Evolutionary conservation across 2,329 filamentous ascomycete genomes (phyloP).

Genomic region (Escovopsis sp.): DNA sequence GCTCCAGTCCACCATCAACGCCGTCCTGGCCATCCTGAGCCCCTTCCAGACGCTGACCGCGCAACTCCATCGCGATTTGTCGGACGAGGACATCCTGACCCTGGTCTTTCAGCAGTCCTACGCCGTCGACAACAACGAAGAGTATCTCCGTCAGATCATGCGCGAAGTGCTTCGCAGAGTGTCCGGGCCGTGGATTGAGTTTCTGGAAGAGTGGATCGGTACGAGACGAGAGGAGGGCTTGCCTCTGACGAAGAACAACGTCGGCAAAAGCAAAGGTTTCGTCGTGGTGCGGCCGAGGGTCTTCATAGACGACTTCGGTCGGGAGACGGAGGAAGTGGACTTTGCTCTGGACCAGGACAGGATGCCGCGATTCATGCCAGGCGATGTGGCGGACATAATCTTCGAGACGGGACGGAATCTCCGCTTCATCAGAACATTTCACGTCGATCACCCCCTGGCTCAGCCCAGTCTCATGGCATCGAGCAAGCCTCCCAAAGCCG

Average conservation of each 20-base stretch:
- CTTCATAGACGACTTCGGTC: slow-evolving; percentile 43
- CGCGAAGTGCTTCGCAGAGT: slow-evolving; percentile 51
- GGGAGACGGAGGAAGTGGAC: slow-evolving; percentile 41
- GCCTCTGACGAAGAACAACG: slow-evolving; percentile 32
- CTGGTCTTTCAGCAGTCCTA: slow-evolving; percentile 47
- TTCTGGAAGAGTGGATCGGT: slow-evolving; percentile 62
- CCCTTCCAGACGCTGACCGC: slow-evolving; percentile 37
- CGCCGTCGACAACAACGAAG: slow-evolving; percentile 47
- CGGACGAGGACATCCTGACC: slow-evolving; percentile 49
- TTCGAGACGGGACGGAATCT: slow-evolving; percentile 70
- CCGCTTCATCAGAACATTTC: slow-evolving; percentile 53
- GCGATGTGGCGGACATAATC: slow-evolving; percentile 54
- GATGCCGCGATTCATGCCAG: slow-evolving; percentile 57
- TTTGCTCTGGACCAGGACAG: slow-evolving; percentile 48
- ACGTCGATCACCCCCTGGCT: slow-evolving; percentile 56
- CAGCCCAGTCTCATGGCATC: slow-evolving; percentile 30
- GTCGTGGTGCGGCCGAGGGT: slow-evolving; percentile 41
- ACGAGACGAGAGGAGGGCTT: slow-evolving; percentile 43
- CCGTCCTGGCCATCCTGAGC: slow-evolving; percentile 31
- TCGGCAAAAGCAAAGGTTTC: slow-evolving; percentile 39
- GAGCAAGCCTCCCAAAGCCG: slow-evolving; percentile 39
- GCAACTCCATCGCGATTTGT: slow-evolving; percentile 26
- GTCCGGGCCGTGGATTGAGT: slow-evolving; percentile 50
- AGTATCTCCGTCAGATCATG: slow-evolving; percentile 47
- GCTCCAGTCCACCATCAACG: slow-evolving; percentile 34